Percentiles rank a stretch among this genome's conserved stretches.
Evolutionary conservation across 169 alveolate species (phyloP).

Genomic region (Plasmodium cynomolgi): DNA sequence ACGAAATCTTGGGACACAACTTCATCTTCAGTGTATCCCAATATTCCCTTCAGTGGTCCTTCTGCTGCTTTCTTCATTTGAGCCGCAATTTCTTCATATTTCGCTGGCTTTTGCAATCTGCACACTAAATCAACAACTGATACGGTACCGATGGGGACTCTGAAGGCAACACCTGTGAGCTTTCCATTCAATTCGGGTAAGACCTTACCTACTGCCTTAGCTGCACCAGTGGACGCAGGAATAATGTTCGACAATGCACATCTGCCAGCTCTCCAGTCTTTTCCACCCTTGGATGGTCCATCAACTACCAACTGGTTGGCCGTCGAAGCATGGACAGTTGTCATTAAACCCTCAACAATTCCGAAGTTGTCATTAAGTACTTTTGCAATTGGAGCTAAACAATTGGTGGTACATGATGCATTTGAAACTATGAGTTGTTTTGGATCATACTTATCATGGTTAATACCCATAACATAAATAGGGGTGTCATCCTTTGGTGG

Average conservation of each 20-base stretch:
- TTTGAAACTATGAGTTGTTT: slow-evolving; percentile 95
- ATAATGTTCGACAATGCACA: slow-evolving; percentile 98
- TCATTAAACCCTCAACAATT: slow-evolving; percentile 99
- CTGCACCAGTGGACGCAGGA: slow-evolving; percentile 99
- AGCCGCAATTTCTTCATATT: slow-evolving; percentile 94
- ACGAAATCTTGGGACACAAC: slow-evolving; percentile 98
- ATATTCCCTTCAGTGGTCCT: slow-evolving; percentile 94
- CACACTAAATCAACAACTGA: slow-evolving; percentile 99
- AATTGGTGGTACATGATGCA: slow-evolving; percentile 99
- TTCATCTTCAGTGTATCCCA: slow-evolving; percentile 97
- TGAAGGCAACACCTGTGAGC: slow-evolving; percentile 99
- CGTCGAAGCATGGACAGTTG: slow-evolving; percentile 99
- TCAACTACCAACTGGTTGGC: slow-evolving; percentile 99
- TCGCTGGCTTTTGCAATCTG: slow-evolving; percentile 95
- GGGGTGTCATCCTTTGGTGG: slow-evolving; percentile 99
- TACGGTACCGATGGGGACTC: slow-evolving; percentile 99
- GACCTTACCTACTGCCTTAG: slow-evolving; percentile 99
- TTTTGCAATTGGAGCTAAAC: slow-evolving; percentile 99
- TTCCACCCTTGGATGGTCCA: slow-evolving; percentile 99
- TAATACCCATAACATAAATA: slow-evolving; percentile 98
- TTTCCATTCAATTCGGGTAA: slow-evolving; percentile 98
- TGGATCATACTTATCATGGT: slow-evolving; percentile 93
- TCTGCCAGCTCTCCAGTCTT: slow-evolving; percentile 99
- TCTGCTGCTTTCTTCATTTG: slow-evolving; percentile 97
- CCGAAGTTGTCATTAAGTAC: slow-evolving; percentile 98